A percentile compares a stretch with the other conserved stretches of the same genome.
phyloP scores from a whole-genome alignment of 164 flowering plant species.

The Berberis vulgaris region DNA sequence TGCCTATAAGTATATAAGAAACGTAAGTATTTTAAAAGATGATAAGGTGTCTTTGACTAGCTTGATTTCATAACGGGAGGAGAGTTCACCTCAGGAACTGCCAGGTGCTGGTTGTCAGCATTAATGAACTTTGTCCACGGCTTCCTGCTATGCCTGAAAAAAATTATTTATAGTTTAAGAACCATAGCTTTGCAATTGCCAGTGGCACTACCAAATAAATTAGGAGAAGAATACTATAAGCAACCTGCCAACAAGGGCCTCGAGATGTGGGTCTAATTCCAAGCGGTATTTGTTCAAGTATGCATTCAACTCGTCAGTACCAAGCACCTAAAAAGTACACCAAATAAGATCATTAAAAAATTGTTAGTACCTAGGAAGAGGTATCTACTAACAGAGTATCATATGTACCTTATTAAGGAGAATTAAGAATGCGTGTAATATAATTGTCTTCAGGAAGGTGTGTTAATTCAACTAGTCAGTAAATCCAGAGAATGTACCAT shows the following conservation, averaged over 20 bases:
- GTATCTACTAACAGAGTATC: no score
- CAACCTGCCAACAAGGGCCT: slow-evolving; percentile 91
- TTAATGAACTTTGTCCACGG: slow-evolving; percentile 85
- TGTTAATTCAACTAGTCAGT: no score
- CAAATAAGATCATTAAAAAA: no score
- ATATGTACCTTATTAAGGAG: no score
- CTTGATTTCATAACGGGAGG: not conserved
- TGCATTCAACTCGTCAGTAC: slow-evolving; percentile 81
- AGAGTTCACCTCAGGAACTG: slow-evolving; percentile 72
- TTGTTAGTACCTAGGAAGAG: no score
- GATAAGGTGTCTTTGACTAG: not conserved
- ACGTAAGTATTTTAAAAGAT: not conserved
- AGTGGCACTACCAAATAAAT: not conserved
- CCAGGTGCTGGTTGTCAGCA: slow-evolving; percentile 82
- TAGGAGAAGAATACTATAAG: slow-evolving; percentile 1
- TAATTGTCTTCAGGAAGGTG: no score
- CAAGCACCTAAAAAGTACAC: slow-evolving; percentile 54
- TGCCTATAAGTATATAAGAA: slow-evolving; percentile 39
- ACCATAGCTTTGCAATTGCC: not conserved
- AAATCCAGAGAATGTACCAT: no score
- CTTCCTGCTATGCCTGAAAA: slow-evolving; percentile 74
- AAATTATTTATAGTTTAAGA: slow-evolving; percentile 3
- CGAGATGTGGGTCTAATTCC: slow-evolving; percentile 87
- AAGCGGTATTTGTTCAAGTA: slow-evolving; percentile 76
- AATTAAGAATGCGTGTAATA: no score